Evolutionary conservation across 805 yeast species (phyloP).

Genomic region (Yamadazyma kitorensis): DNA sequence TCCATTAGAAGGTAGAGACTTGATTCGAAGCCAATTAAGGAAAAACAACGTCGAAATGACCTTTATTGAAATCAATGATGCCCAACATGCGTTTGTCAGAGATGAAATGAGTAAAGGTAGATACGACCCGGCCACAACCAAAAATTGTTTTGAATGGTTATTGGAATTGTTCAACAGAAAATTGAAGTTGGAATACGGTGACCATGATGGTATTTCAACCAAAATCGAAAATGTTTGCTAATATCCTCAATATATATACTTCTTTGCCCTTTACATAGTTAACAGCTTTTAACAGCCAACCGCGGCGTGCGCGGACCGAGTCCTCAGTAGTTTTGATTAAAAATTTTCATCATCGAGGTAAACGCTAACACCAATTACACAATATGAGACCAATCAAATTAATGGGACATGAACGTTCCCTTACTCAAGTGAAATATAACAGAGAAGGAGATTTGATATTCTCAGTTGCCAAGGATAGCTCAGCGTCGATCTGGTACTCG

Average conservation of each 20-base stretch:
- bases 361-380: no score
- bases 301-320: not conserved
- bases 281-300: not conserved
- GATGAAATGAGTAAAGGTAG: conserved; percentile 80
- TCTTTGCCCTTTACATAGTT: no score
- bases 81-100: conserved; percentile 81
- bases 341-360: conserved; percentile 12
- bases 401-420: conserved; percentile 96
- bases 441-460: conserved; percentile 92
- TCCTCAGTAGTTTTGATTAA: no score
- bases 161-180: conserved; percentile 68
- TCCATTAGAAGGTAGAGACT: conserved; percentile 72
- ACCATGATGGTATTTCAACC: conserved; percentile 48
- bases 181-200: conserved; percentile 66
- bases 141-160: conserved; percentile 63
- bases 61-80: conserved; percentile 71
- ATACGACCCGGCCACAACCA: conserved; percentile 74
- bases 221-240: conserved; percentile 66
- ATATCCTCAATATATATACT: no score
- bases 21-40: conserved; percentile 60
- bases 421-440: conserved; percentile 94
- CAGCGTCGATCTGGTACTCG: conserved; percentile 90
- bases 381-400: conserved; percentile 53
- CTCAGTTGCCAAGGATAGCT: conserved; percentile 87
- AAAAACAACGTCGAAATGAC: conserved; percentile 61